Conservation (phyloP, 371 early-diverging fungal genomes). For the Basidiobolus meristosporus region DNA sequence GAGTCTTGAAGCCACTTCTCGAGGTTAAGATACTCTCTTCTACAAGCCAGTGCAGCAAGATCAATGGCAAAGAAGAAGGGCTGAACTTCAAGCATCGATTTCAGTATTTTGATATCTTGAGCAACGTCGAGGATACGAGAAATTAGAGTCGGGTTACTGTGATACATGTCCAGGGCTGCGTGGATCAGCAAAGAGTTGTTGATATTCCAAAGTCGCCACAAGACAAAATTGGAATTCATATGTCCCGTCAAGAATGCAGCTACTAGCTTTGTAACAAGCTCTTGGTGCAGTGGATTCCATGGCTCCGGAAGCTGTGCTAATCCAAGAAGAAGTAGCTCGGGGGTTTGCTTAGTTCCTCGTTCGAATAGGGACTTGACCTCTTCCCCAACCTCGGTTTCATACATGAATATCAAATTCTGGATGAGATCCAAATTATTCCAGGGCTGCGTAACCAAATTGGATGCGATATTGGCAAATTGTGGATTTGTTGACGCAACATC, state of each 20-base stretch:
- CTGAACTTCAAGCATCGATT: constrained; percentile 45
- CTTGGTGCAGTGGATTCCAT: constrained; percentile 40
- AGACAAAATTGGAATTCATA: constrained; percentile 39
- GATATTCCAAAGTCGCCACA: constrained; percentile 55
- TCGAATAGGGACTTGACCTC: constrained; percentile 49
- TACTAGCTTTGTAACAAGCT: constrained; percentile 38
- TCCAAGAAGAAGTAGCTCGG: constrained; percentile 61
- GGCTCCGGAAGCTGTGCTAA: constrained; percentile 37
- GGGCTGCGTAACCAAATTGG: constrained; percentile 24
- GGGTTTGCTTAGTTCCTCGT: constrained; percentile 32
- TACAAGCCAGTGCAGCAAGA: constrained; percentile 63
- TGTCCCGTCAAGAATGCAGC: constrained; percentile 48
- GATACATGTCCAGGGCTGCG: constrained; percentile 51
- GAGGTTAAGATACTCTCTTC: constrained; percentile 59
- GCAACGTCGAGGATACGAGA: constrained; percentile 61
- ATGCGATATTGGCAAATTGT: constrained; percentile 22
- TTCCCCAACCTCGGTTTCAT: constrained; percentile 33
- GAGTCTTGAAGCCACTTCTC: constrained; percentile 79
- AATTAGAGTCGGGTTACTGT: constrained; percentile 44
- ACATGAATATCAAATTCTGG: constrained; percentile 38
- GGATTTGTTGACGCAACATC: constrained; percentile 24
- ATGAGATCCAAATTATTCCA: constrained; percentile 65
- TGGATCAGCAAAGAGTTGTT: constrained; percentile 34
- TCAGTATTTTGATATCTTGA: constrained; percentile 65
- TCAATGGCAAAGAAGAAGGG: constrained; percentile 62